Conservation (phyloP, 2,329 filamentous ascomycete genomes). For the Orbilia ellipsospora region DNA sequence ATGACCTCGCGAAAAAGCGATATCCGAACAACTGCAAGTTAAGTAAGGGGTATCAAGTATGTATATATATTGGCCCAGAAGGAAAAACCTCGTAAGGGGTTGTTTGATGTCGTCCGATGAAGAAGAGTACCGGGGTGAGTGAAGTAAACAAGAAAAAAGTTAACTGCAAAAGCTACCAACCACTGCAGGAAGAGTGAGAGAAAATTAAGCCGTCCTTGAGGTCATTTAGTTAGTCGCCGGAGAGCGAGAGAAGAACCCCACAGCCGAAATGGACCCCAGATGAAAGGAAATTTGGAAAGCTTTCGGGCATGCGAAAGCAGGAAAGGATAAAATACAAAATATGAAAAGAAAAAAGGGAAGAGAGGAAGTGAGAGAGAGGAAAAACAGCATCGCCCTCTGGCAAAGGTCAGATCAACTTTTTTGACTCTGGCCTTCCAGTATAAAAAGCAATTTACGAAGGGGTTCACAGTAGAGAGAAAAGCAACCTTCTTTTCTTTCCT, state of each 20-base stretch:
- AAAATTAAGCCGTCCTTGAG: slow-evolving; percentile 29
- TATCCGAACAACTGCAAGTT: background rate
- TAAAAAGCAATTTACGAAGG: slow-evolving; percentile 35
- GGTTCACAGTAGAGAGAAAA: background rate
- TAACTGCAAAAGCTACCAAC: background rate
- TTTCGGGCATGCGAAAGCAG: background rate
- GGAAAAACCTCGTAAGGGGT: slow-evolving; percentile 2
- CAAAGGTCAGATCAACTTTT: slow-evolving; percentile 39
- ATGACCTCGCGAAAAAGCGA: slow-evolving; percentile 37
- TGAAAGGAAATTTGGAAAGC: slow-evolving; percentile 9
- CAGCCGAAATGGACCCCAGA: slow-evolving; percentile 14
- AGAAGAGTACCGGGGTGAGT: background rate
- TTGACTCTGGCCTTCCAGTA: slow-evolving; percentile 19
- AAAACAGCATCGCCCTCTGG: background rate
- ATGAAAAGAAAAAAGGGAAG: slow-evolving; percentile 6
- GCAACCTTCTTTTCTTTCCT: no score
- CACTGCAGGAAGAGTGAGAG: no score
- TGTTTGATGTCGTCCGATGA: slow-evolving; percentile 1
- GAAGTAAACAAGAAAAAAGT: background rate
- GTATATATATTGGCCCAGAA: slow-evolving; percentile 7
- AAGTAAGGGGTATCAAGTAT: background rate
- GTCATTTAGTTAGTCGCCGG: slow-evolving; percentile 21
- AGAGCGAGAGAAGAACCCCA: slow-evolving; percentile 31
- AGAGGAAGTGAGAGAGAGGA: background rate
- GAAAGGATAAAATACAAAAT: slow-evolving; percentile 4